phyloP scores from a whole-genome alignment of 2,329 filamentous ascomycete genomes.

The Arthrobotrys sphaeroides region DNA sequence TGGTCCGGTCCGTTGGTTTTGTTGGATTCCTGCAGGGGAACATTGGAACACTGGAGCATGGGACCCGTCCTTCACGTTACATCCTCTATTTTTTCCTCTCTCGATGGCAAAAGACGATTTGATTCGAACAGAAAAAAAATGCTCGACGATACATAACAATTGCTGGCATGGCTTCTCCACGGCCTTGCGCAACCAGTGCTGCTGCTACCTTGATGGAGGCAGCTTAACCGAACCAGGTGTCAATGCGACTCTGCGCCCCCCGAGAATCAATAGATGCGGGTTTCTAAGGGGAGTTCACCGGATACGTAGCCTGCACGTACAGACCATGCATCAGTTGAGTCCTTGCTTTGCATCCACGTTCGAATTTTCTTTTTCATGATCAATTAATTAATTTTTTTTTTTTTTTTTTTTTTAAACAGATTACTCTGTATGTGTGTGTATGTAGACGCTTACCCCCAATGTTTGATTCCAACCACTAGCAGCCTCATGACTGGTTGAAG shows the following conservation, averaged over 20 bases:
- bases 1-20: conserved; percentile 19
- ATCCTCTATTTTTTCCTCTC: background rate
- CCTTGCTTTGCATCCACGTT: background rate
- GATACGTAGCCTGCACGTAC: conserved; percentile 3
- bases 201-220: conserved; percentile 32
- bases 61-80: conserved; percentile 5
- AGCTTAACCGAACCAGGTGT: conserved; percentile 41
- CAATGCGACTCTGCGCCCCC: conserved; percentile 31
- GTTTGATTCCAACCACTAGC: background rate
- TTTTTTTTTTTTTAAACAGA: too few species aligned
- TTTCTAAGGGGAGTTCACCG: background rate
- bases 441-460: too few species aligned
- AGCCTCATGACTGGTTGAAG: background rate
- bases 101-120: background rate
- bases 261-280: background rate
- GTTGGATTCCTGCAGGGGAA: conserved; percentile 45
- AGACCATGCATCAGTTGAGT: background rate
- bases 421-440: too few species aligned
- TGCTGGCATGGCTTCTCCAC: conserved; percentile 16
- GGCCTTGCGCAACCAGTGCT: conserved; percentile 19
- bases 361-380: background rate
- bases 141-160: conserved; percentile 3
- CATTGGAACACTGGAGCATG: background rate
- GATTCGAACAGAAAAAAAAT: background rate
- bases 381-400: too few species aligned